Conservation (phyloP, 2,329 filamentous ascomycete genomes). For the Endothia cerciana region DNA sequence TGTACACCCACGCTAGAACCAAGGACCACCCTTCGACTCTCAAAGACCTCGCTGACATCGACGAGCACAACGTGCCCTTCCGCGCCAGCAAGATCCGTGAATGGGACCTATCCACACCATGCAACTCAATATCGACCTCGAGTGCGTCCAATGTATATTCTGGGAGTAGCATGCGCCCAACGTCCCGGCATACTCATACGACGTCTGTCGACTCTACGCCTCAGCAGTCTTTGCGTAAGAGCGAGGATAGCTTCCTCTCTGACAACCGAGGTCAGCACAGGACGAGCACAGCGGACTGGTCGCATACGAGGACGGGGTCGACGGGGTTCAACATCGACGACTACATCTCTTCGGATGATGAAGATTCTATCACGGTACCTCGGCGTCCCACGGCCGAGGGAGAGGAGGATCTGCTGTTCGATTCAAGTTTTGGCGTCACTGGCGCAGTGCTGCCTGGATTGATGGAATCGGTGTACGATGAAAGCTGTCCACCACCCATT, state of each 20-base stretch:
- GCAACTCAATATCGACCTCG: conserved; percentile 43
- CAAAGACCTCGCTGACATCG: conserved; percentile 40
- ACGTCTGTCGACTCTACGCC: conserved; percentile 48
- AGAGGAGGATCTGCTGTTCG: conserved; percentile 45
- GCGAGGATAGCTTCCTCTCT: conserved; percentile 27
- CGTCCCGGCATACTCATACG: conserved; percentile 48
- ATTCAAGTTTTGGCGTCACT: conserved; percentile 40
- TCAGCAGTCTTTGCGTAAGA: conserved; percentile 18
- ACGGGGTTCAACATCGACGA: conserved; percentile 44
- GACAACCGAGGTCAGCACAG: conserved; percentile 22
- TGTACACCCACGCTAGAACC: conserved; percentile 33
- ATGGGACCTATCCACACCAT: conserved; percentile 48
- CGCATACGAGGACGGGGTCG: conserved; percentile 20
- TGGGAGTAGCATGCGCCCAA: conserved; percentile 36
- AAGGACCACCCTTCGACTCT: conserved; percentile 32
- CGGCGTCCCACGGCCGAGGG: conserved; percentile 35
- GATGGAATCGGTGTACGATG: conserved; percentile 31
- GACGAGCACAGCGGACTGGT: conserved; percentile 19
- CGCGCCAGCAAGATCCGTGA: conserved; percentile 43
- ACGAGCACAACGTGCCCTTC: conserved; percentile 41
- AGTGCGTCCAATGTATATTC: conserved; percentile 44
- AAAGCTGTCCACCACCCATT: conserved; percentile 12
- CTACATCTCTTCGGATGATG: conserved; percentile 44
- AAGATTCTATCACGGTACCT: conserved; percentile 29
- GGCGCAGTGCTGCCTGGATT: conserved; percentile 43